Base-by-base conservation (phyloP, 2,329 filamentous ascomycete species). In the Aspergillus pseudotamarii region DNA sequence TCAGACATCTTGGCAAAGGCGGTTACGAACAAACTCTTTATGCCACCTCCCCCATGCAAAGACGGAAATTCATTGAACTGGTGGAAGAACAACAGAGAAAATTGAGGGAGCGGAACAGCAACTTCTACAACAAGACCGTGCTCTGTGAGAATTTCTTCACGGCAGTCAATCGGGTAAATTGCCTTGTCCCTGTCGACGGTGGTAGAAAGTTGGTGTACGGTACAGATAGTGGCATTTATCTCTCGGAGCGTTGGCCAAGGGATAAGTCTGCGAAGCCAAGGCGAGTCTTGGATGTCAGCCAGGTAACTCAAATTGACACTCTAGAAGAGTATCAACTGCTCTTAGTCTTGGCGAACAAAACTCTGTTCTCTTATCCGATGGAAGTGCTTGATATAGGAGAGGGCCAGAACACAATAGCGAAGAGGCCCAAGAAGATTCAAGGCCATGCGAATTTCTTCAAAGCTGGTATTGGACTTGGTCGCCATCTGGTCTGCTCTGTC, bases 361-460 rank as follows among this genome's bases (percentile, higher is more conserved):
- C 93, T 0, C 85, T 98, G 11, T 89, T 92, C 70, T 97, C 94
- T 9, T 98, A 95, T 80, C 89, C 93, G 1, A 84, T 97, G 58
- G 90, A 94, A 66, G 93, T 93, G 16, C 84, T 99, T 61, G 94
- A 97, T 72, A 87, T 91, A 3, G 91, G 91, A 66, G 94, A 98
- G 73, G 82, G 83, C 55, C 84, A 87, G 64, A 90, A 89, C 58
- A 86, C 92, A 38, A 83, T 94, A 61, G 88, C 88, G 19, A 97
- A 95, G 78, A 88, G 93, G 48, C 93, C 93, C 10, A 94, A 95
- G 83, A 97, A 97, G 84, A 98, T 99, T 67, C 91, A 94, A 78
- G 96, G 92, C 72, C 94, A 97, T 80, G 96, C 94, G 79, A 97
- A 94, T 78, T 99, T 98, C 82, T 99, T 99, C 88, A 97, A 96